Conservation (phyloP, 345 rosid species). For the Syzygium jambos region DNA sequence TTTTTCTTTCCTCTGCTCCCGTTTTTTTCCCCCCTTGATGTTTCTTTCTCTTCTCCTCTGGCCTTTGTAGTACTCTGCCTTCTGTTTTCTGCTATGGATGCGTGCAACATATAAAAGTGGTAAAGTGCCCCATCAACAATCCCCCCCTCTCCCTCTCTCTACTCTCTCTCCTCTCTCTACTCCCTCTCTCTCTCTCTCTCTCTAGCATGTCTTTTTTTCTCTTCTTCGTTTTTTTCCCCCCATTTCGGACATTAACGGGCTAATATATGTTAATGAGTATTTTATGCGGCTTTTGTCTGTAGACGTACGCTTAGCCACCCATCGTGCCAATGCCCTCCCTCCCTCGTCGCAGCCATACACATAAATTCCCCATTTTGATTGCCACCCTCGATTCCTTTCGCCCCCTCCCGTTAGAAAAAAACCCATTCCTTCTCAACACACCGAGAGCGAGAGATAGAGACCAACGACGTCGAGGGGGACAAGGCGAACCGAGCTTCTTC, state of each 20-base stretch:
- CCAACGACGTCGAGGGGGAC: neutral
- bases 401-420: too few relatives aligned
- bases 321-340: neutral
- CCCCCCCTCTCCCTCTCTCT: neutral
- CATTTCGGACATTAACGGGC: neutral
- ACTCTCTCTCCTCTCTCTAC: neutral
- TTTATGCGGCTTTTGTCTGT: neutral
- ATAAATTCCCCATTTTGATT: neutral
- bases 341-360: neutral
- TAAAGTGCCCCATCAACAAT: slow-evolving; percentile 14
- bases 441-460: too few relatives aligned
- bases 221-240: neutral
- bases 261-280: neutral
- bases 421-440: neutral
- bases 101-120: slow-evolving; percentile 57
- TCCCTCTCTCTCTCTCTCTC: neutral
- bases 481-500: neutral
- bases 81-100: slow-evolving; percentile 41
- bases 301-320: neutral
- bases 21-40: neutral
- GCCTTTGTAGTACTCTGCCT: neutral
- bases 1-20: neutral
- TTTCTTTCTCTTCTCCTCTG: neutral
- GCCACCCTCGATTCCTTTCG: neutral
- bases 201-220: neutral